Base-by-base conservation (phyloP, 495 filamentous ascomycete genomes). In the Chaetomium fimeti region DNA sequence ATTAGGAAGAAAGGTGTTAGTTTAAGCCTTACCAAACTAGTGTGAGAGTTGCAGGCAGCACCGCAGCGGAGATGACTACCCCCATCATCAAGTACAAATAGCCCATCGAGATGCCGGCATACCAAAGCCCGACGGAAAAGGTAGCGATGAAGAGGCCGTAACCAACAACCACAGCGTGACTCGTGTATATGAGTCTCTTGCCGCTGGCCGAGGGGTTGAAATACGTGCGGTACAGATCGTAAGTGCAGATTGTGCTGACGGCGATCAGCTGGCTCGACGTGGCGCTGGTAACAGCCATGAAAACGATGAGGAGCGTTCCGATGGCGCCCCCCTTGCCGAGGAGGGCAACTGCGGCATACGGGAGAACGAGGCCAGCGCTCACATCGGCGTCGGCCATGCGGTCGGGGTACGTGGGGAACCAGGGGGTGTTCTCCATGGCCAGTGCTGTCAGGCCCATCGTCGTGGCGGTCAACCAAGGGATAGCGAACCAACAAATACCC, bases 221-320 rank as follows among this genome's bases (percentile, higher is more conserved):
- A 69, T 87, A 87, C 12, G 83, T 85, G 57, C 91, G 87, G 76
- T 92, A 94, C 60, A 97, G 85, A 73, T 98, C 93, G 71, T 97
- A 98, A 45, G 93, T 97, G 77, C 88, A 89, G 76, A 98, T 96
- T 29, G 89, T 92, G 24, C 89, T 93, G 51, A 97, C 93, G 43
- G 93, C 93, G 63, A 98, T 96, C 32, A 97, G 78, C 74, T 97
- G 91, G 0, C 91, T 89, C 16, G 92, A 96, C 57, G 88, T 90
- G 13, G 93, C 93, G 13, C 87, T 91, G 3, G 93, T 98, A 51
- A 97, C 93, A 20, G 93, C 93, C 91, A 97, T 96, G 81, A 98
- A 97, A 59, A 97, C 86, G 61, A 98, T 87, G 16, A 98, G 78
- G 0, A 95, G 83, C 0, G 91, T 91, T 28, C 86, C 90, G 27